Evolutionary conservation across 129 eudicot genomes (phyloP), one percentile per base, ranked within the genome.

Genomic region (Dittrichia graveolens): DNA sequence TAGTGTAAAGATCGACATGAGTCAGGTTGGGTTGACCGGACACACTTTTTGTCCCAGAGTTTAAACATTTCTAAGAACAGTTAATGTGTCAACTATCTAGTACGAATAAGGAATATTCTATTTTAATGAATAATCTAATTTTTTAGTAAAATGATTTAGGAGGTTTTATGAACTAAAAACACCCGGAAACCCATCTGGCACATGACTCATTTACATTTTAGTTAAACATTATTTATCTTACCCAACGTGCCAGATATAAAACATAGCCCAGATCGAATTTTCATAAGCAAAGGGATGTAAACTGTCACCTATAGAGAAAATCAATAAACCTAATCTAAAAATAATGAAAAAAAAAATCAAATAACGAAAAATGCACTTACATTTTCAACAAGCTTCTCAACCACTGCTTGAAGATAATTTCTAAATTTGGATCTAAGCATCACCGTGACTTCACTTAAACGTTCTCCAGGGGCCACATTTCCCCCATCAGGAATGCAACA

Each of bases 341-440:
- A 37, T 9, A 67, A 8, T 8, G 3, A 3, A 14, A 8, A 37
- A 44, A 56, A 5, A 19, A 39, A 38, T 6, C 8, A 38, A 40
- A 11, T 0, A 10, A 43, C 12, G 9, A 49, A 59, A 65, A 41
- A 65, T 56, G 31, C 46, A 79, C 96, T 87, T 67, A 90, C 96
- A 78, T 90, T 90, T 74, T 90, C 95, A 2, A 75, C 85, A 75
- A 90, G 96, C 84, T 90, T 90, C 72, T 90, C 96, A 15, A 87
- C 86, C 34, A 90, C 83, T 5, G 96, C 91, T 85, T 90, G 96
- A 14, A 87, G 54, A 80, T 90, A 90, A 71, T 81, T 87, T 64
- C 96, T 78, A 74, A 90, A 90, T 67, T 90, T 90, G 14, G 96
- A 76, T 79, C 96, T 75, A 65, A 90, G 88, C 96, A 87, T 90